A percentile compares a stretch with the other conserved stretches of the same genome.
Conservation (phyloP, 1,284 basidiomycete genomes). For the Ceratobasidium sp. region DNA sequence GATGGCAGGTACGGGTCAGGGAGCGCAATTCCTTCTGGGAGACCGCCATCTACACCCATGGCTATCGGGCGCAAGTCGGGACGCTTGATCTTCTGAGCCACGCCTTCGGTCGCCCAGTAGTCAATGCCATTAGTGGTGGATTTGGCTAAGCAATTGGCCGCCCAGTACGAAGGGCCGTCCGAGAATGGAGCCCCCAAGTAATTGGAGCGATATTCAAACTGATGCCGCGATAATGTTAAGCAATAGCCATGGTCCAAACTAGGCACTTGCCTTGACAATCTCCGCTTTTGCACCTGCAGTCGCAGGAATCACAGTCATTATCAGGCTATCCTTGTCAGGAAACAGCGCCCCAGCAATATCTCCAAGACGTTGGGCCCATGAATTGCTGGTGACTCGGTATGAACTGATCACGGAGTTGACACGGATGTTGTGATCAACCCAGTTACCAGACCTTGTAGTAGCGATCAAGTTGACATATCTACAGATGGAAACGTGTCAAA, state of each 20-base stretch:
- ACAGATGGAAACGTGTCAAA: background rate
- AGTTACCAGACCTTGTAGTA: slow-evolving; percentile 39
- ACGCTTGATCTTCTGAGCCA: slow-evolving; percentile 36
- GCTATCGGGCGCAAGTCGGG: slow-evolving; percentile 47
- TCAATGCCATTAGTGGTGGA: slow-evolving; percentile 64
- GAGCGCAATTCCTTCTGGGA: slow-evolving; percentile 53
- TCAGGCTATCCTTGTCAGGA: slow-evolving; percentile 57
- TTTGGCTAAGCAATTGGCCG: slow-evolving; percentile 63
- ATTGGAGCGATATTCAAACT: slow-evolving; percentile 53
- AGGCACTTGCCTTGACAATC: slow-evolving; percentile 52
- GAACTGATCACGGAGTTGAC: slow-evolving; percentile 40
- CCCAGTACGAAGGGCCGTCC: slow-evolving; percentile 63
- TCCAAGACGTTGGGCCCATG: slow-evolving; percentile 59
- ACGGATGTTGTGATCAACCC: slow-evolving; percentile 40
- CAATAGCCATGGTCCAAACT: too few species aligned
- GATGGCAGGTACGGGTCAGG: slow-evolving; percentile 60
- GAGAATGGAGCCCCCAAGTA: slow-evolving; percentile 62
- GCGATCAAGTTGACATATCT: slow-evolving; percentile 41
- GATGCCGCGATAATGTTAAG: background rate
- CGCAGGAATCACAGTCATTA: slow-evolving; percentile 56
- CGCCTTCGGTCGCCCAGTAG: slow-evolving; percentile 43
- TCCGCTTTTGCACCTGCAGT: slow-evolving; percentile 56
- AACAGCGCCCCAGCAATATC: slow-evolving; percentile 63
- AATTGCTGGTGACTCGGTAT: slow-evolving; percentile 37
- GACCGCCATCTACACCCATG: slow-evolving; percentile 54